Conservation (phyloP, 768 basidiomycete genomes). For the Rhizopogon vesiculosus region DNA sequence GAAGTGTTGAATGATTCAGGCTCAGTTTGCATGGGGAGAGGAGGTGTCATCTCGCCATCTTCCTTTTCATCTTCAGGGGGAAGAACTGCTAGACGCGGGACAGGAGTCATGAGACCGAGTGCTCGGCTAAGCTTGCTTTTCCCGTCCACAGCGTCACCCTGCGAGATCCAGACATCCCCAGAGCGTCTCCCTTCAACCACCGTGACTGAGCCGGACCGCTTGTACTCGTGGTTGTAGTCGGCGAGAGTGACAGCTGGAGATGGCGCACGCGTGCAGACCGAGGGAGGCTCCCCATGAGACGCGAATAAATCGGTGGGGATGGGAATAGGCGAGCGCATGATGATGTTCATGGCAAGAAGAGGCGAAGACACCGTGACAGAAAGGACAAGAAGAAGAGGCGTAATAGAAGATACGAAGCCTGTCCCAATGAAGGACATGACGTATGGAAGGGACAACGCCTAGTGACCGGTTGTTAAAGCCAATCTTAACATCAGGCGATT, state of each 20-base stretch:
- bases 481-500: not conserved
- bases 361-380: conserved; percentile 69
- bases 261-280: conserved; percentile 37
- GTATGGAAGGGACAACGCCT: conserved; percentile 67
- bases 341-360: conserved; percentile 54
- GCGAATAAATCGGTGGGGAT: conserved; percentile 67
- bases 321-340: conserved; percentile 58
- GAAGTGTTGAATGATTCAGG: conserved; percentile 37
- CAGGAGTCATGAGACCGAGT: conserved; percentile 56
- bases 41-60: conserved; percentile 46
- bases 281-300: conserved; percentile 36
- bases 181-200: conserved; percentile 69
- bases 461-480: not conserved
- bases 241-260: conserved; percentile 34
- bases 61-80: conserved; percentile 42
- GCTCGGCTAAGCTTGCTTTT: conserved; percentile 59
- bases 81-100: conserved; percentile 65
- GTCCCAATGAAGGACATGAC: conserved; percentile 36
- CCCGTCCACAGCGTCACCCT: conserved; percentile 68
- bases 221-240: conserved; percentile 37
- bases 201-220: conserved; percentile 57
- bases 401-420: conserved; percentile 31
- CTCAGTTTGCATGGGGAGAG: conserved; percentile 56
- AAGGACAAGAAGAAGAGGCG: conserved; percentile 50
- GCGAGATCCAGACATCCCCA: conserved; percentile 70